Evolutionary conservation across 176 grass and related monocot genomes (phyloP), one percentile per base, ranked within the genome.

Genomic region (Aegilops longissima): DNA sequence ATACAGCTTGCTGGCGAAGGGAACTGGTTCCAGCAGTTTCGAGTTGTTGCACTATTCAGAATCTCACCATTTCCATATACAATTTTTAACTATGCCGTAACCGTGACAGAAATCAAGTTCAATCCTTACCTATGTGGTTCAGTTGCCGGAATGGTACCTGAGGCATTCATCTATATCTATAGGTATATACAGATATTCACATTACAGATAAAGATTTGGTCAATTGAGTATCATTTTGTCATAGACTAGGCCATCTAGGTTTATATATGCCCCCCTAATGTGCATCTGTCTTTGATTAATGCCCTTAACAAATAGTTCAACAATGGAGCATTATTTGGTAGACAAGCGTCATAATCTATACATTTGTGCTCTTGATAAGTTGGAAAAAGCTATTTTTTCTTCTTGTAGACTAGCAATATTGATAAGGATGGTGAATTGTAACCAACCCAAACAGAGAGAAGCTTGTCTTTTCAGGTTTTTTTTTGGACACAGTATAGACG

Each of bases 21-120:
- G 34, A 93, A 67, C 73, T 96, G 94, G 94, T 91, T 93, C 84
- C 89, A 96, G 77, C 97, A 96, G 85, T 96, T 99, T 91, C 87
- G 90, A 79, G 94, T 94, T 56, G 94, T 99, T 27, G 83, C 94
- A 6, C 80, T 99, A 21, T 99, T 99, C 86, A 94, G 97, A 80
- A 87, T 99, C 72, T 99, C 94, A 38, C 97, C 94, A 36, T 99
- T 99, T 83, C 97, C 97, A 14, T 99, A 99, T 76, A 93, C 94
- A 36, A 93, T 99, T 36, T 99, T 99, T 86, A 99, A 99, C 25
- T 99, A 99, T 81, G 97, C 92, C 0, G 89, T 99, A 24, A 92
- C 90, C 4, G 92, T 96, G 52, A 99, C 94, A 2, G 89, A 91
- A 61, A 99, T 99, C 68, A 89, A 86, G 86, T 99, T 99, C 87